A percentile compares a stretch with the other conserved stretches of the same genome.
Conservation (phyloP, 225 moss, liverwort and hornwort genomes). For the Pseudoscleropodium purum region DNA sequence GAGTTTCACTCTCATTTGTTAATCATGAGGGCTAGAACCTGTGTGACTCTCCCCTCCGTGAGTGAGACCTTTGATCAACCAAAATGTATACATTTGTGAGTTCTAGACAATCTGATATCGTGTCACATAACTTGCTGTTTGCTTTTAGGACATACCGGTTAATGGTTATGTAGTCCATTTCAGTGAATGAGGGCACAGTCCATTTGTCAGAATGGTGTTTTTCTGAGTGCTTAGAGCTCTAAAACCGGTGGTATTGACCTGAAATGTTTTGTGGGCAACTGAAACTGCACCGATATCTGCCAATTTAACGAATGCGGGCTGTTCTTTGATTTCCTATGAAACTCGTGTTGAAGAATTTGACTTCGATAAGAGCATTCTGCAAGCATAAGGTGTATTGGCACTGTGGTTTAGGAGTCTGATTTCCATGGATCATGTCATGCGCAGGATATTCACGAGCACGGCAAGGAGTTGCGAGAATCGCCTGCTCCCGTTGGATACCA, state of each 20-base stretch:
- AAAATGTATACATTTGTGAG: too few species aligned
- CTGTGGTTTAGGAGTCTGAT: background rate
- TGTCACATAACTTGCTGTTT: too few species aligned
- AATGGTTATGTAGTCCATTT: too few species aligned
- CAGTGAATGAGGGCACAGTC: too few species aligned
- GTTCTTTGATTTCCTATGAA: background rate
- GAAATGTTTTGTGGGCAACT: background rate
- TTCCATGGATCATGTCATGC: background rate
- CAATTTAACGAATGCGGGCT: background rate
- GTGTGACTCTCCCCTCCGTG: too few species aligned
- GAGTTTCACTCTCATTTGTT: background rate
- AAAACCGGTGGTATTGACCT: too few species aligned
- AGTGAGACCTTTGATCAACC: too few species aligned
- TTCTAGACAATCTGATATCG: too few species aligned
- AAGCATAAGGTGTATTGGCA: background rate
- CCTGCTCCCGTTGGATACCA: slow-evolving; percentile 80
- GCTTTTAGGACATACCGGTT: too few species aligned
- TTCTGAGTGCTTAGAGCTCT: background rate
- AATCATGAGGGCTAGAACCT: too few species aligned
- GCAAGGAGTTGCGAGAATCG: slow-evolving; percentile 58
- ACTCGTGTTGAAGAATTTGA: background rate
- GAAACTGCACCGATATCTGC: background rate
- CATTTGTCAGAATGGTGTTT: background rate
- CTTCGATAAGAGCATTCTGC: background rate
- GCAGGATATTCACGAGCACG: slow-evolving; percentile 67